A percentile compares a stretch with the other conserved stretches of the same genome.
These are phyloP conservation scores for Calonectria crousiana DNA, from an alignment of 2,329 filamentous ascomycete species.

Conservation along the genomic window DNA sequence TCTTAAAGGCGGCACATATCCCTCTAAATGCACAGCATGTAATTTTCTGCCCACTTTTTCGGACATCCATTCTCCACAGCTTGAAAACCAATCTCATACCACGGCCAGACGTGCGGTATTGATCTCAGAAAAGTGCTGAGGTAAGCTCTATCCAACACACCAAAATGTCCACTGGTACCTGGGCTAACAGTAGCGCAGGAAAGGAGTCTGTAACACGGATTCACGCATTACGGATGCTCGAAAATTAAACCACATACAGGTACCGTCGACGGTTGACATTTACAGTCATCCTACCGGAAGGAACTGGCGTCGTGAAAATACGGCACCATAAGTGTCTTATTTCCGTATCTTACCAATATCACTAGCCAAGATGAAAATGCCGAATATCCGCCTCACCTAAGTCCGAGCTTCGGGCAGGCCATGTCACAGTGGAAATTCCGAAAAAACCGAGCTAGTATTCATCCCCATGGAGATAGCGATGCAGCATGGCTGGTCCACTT, in stretches of 20 bases:
- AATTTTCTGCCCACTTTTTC: background rate
- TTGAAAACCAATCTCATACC: background rate
- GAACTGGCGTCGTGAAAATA: background rate
- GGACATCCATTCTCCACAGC: background rate
- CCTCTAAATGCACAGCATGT: no score
- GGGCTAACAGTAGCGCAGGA: no score
- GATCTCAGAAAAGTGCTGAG: no score
- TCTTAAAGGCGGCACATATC: background rate
- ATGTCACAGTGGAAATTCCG: background rate
- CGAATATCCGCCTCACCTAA: background rate
- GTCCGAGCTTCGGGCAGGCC: background rate
- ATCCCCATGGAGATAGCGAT: background rate
- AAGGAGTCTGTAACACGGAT: background rate
- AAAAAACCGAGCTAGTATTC: background rate
- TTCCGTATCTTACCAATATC: background rate
- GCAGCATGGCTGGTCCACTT: background rate
- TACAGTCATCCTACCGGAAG: background rate
- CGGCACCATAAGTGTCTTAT: background rate
- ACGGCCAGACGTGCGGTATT: no score
- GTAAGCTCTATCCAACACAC: no score
- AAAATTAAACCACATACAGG: background rate
- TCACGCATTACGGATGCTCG: background rate
- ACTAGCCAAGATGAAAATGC: background rate
- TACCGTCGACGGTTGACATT: no score
- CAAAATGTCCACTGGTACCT: no score